Conservation (phyloP, 139 green algal genomes). For the Marvania coccoides region DNA sequence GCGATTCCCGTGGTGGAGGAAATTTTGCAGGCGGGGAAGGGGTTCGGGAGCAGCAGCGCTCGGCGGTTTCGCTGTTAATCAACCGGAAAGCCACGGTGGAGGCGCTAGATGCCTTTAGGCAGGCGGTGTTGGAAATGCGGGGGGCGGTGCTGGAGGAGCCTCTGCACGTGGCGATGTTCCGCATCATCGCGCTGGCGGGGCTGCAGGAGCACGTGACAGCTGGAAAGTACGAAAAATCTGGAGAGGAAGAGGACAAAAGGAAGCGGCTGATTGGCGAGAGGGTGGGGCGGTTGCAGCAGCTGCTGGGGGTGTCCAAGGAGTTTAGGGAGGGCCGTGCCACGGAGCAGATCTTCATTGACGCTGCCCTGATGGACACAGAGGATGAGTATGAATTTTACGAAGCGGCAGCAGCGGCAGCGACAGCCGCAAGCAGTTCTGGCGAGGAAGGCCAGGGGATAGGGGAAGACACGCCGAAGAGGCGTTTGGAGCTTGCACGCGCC, state of each 20-base stretch:
- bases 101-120: constrained; percentile 14
- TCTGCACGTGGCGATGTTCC: neutral
- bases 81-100: neutral
- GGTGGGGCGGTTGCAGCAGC: constrained; percentile 1
- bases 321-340: neutral
- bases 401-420: neutral
- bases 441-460: neutral
- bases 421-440: neutral
- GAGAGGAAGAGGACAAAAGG: constrained; percentile 15
- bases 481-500: constrained; percentile 5
- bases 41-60: no score
- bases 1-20: no score
- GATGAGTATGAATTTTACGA: neutral
- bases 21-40: no score
- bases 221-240: constrained; percentile 2
- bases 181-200: constrained; percentile 10
- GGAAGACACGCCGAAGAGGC: no score
- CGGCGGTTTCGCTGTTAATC: no score
- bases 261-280: no score
- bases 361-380: no score
- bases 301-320: constrained; percentile 1
- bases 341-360: neutral
- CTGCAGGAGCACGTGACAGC: constrained; percentile 14
- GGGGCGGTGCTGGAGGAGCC: neutral
- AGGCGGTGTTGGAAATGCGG: constrained; percentile 4